Base-by-base conservation (phyloP, 169 alveolate species). In the Neospora caninum region DNA sequence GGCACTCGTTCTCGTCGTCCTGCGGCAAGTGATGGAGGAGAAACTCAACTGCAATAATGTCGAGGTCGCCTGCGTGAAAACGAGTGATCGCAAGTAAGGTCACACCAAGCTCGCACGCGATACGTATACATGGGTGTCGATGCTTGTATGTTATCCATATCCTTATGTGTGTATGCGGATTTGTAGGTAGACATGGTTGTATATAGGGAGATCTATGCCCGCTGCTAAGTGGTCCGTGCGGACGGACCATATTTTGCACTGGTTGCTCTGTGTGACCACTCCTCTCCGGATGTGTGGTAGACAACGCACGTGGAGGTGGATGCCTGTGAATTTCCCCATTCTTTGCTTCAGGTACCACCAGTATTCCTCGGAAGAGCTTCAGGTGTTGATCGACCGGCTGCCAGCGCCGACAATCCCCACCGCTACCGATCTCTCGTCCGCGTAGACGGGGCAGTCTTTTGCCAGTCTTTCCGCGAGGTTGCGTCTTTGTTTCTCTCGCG, bases 11-110 rank as follows among this genome's bases (percentile, higher is more conserved):
- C 96, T 99, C 41, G 97, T 98, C 64, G 99, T 99, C 88, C 98
- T 99, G 91, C 98, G 99, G 94, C 99, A 99, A 95, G 99, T 99
- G 39, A 99, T 99, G 99, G 99, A 99, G 96, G 99, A 99, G 92
- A 98, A 98, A 96, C 97, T 99, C 91, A 97, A 98, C 91, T 96
- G 98, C 39, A 95, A 97, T 88, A 99, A 99, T 96, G 99, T 99
- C 49, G 99, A 99, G 97, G 97, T 99, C 70, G 94, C 96, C 31
- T 43, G 86, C 49, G 70, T 94, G 49, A 64, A 82, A 25, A 73
- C 70, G 13, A 54, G 80, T 18, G 93, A 86, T 45, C 54, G 78
- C n/a, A 86, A 87, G 95, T 93, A 88, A 0, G 95, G 27, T 34
- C 31, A 29, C 78, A 29, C 78, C 78, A 25, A 27, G 78, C 7